Evolutionary conservation across 306 rosid species (phyloP), one percentile per base, ranked within the genome.

Genomic region (Vicia faba): DNA sequence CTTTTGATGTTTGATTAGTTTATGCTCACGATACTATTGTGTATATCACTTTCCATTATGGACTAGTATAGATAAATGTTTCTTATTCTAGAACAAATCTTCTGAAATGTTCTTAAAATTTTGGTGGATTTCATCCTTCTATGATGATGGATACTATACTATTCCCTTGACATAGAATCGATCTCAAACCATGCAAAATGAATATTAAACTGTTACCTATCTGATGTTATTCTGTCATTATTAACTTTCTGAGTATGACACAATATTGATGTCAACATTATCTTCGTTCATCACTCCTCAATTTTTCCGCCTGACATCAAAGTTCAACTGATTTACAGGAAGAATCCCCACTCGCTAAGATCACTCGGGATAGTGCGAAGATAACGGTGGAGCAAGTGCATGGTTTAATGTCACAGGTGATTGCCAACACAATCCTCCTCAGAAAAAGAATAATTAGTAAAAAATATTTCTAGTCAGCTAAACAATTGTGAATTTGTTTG

Each of bases 351-450:
- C 97, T 91, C 31, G 92, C 96, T 12, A 91, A 95, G 86, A 88
- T 95, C 64, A 87, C 87, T 63, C 97, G 95, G 3, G 97, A 90
- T 75, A 86, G 99, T 77, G 85, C 96, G 38, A 95, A 88, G 82
- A 95, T 95, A 80, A 85, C 99, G 0, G 99, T 88, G 68, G 99
- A 95, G 82, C 99, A 95, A 76, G 95, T 91, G 68, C 97, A 90
- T 64, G 96, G 97, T 70, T 79, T 90, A 40, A 91, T 95, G 97
- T 95, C 99, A 61, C 97, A 86, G 99, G 99, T 95, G 61, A 76
- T 64, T 60, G 19, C 64, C 20, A 12, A 55, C 58, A 45, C 9
- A 43, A 19, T 16, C 55, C 40, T 13, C 11, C 55, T 29, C 64
- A 9, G 19, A 12, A 18, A 40, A 40, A 62, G 13, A 39, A 19